Evolutionary conservation across 1,139 yeast species (phyloP), one percentile per base, ranked within the genome.

Genomic region (Petasospora rhodanensis): DNA sequence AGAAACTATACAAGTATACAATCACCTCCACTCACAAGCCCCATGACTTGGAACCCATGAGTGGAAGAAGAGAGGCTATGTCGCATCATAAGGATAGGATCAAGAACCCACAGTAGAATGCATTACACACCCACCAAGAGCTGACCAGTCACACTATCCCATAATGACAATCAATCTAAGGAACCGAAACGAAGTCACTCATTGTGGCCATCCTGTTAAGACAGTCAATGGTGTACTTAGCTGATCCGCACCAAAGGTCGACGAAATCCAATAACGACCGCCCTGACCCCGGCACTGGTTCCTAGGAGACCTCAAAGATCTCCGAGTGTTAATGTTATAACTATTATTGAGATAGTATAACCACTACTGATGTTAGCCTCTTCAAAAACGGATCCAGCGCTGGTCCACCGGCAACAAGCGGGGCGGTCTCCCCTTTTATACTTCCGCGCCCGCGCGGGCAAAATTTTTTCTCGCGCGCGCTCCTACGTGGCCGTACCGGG

Each of bases 361-460:
- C 81, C 80, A 72, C 81, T 75, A 75, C 80, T 73, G 79, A 74
- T 73, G 78, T 62, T 68, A 40, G 42, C 49, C 51, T 40, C 32
- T 32, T 36, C 15, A 35, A 34, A 33, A 10, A 12, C 6, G 15
- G 16, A 17, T n/a, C 19, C 7, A 18, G 9, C 19, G 19, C 19
- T 7, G 19, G 9, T 7, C 7, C 7, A 18, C 9, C 8, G 9
- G 19, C 19, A 9, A 18, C 19, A 21, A 19, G 9, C 14, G 22
- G 26, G 26, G 29, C 17, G n/a, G n/a, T n/a, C n/a, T n/a, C n/a
- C n/a, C n/a, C n/a, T 18, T 31, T 23, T 23, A 23, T 23, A 23
- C 19, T 18, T 9, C 7, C 19, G 8, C 19, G 8, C 9, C 19
- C 19, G 7, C 19, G 19, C 8, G 16, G n/a, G 14, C 16, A 14